phyloP scores from a whole-genome alignment of 768 basidiomycete species.

The Hericium rajendrae region DNA sequence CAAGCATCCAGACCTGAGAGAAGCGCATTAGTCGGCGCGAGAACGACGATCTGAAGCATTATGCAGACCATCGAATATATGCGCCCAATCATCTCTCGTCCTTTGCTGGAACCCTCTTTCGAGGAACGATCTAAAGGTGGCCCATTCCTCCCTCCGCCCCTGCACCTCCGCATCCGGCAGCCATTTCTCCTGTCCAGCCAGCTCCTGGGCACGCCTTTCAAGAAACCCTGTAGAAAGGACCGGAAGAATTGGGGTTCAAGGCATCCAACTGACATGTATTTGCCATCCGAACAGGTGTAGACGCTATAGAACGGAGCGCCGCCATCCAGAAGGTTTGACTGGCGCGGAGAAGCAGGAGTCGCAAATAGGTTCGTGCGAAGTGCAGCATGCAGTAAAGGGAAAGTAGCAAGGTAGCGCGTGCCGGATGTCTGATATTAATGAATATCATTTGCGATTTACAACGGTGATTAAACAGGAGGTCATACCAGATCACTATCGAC shows the following conservation, averaged over 20 bases:
- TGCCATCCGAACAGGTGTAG: constrained; percentile 63
- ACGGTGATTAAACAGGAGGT: not conserved
- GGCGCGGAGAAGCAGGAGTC: constrained; percentile 32
- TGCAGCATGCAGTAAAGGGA: constrained; percentile 45
- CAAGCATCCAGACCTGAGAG: constrained; percentile 61
- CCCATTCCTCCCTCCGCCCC: constrained; percentile 42
- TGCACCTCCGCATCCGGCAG: constrained; percentile 40
- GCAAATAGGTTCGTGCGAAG: constrained; percentile 23
- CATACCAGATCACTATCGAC: constrained; percentile 69
- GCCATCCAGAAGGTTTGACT: constrained; percentile 58
- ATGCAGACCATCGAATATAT: constrained; percentile 51
- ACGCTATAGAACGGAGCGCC: constrained; percentile 72
- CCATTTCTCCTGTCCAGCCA: constrained; percentile 39
- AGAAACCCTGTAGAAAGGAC: constrained; percentile 47
- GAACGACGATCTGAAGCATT: not conserved
- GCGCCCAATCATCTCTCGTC: constrained; percentile 60
- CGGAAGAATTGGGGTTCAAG: constrained; percentile 66
- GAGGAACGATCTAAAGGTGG: constrained; percentile 44
- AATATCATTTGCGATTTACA: not conserved
- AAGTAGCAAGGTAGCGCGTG: constrained; percentile 66
- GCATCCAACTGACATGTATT: constrained; percentile 71
- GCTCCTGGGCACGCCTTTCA: constrained; percentile 34
- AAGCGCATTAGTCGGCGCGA: not conserved
- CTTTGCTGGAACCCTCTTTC: constrained; percentile 51
- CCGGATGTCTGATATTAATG: constrained; percentile 56